Evolutionary conservation across 192 early-diverging fungal species (phyloP), one percentile per base, ranked within the genome.

Genomic region (Dimargaris cristalligena): DNA sequence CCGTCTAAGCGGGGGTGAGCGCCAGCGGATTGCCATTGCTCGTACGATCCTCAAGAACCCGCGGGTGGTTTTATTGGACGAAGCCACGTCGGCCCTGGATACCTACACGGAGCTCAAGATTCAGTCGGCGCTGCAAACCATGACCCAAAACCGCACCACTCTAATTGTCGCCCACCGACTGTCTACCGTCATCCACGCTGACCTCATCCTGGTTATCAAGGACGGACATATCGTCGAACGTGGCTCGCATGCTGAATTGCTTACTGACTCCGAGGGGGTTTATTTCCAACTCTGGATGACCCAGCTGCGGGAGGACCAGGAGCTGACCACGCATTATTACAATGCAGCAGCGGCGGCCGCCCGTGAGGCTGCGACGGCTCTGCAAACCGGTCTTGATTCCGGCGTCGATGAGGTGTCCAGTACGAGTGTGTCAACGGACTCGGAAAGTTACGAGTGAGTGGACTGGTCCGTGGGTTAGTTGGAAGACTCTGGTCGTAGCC

Each of bases 281-380:
- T 94, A 97, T 63, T 87, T 79, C 60, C 78, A 84, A 58, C 90
- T 94, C 88, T 94, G 91, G 93, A 83, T 85, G 63, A 84, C 89
- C 63, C 91, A 97, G 79, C 72, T 86, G 35, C 68, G 73, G 3
- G 86, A 89, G 57, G 78, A 83, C 11, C 61, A 54, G 22, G 62
- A 67, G 25, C 57, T 51, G 8, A 25, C 33, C 13, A 49, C 33
- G 6, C 38, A 38, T 13, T 65, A 20, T 50, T 57, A 51, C 44
- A n/a, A 28, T 44, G n/a, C 60, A n/a, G n/a, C n/a, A n/a, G n/a
- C n/a, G n/a, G n/a, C n/a, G n/a, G n/a, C n/a, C n/a, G n/a, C n/a
- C n/a, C n/a, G n/a, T n/a, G n/a, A n/a, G n/a, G n/a, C n/a, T n/a
- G n/a, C n/a, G n/a, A n/a, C n/a, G n/a, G n/a, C n/a, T n/a, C n/a